Evolutionary conservation across 2,329 filamentous ascomycete genomes (phyloP), one percentile per base, ranked within the genome.

Genomic region (Fonsecaea pugnacius): DNA sequence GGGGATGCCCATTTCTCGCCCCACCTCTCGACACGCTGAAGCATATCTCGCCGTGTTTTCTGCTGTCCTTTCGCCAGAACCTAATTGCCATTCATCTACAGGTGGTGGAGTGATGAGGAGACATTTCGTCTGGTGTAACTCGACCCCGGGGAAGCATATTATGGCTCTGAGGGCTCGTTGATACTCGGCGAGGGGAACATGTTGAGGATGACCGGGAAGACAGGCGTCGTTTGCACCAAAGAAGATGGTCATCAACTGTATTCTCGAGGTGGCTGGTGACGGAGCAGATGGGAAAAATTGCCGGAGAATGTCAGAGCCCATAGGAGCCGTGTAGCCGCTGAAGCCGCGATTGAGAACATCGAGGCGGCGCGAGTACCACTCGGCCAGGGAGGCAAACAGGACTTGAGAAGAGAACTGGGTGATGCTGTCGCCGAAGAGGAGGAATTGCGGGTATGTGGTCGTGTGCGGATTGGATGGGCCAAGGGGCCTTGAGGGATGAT

Each of bases 221-320:
- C 88, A 88, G 3, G 94, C 89, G 77, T 98, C 95, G 74, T 99
- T 98, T 70, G 95, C 91, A 18, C 95, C 95, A 65, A 97, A 88
- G 69, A 96, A 89, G 64, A 96, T 78, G 43, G 90, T 81, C 90
- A 70, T 66, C 32, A 71, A 48, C 38, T 62, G 52, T 56, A 38
- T 52, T 43, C 18, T 52, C n/a, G 55, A 55, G 1, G 21, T 65
- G 52, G 10, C 64, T 51, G 14, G 54, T 27, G 36, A 40, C 8
- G 57, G 57, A 6, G 18, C 33, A 38, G 30, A 21, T 18, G 68
- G 64, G 52, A 70, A 57, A 64, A 69, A 67, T 33, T 63, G 66
- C 21, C 55, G 63, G 18, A 68, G 55, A 2, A 63, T 67, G 53
- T 60, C 35, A 48, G 60, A 48, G 50, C 56, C 61, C 65, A 64